These are phyloP conservation scores for Apostasia shenzhenica DNA, from an alignment of 106 monocot genomes.

Conservation along the genomic window DNA sequence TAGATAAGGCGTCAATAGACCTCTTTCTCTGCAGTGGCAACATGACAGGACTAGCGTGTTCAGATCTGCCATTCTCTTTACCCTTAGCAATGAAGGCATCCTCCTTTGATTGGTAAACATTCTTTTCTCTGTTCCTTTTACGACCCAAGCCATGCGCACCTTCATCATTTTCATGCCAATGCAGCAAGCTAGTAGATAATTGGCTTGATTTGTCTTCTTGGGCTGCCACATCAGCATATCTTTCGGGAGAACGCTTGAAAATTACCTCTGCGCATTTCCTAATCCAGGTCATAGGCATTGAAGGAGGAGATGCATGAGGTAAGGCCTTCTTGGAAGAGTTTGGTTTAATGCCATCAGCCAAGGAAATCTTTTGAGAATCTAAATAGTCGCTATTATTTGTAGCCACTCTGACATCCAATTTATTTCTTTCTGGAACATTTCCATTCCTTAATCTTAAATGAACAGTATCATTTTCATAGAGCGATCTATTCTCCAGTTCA, in stretches of 20 bases:
- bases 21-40: conserved; percentile 32
- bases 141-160: conserved; percentile 4
- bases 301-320: conserved; percentile 23
- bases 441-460: conserved; percentile 1
- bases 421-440: not conserved
- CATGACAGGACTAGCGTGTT: conserved; percentile 1
- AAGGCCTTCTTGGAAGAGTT: not conserved
- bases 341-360: not conserved
- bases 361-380: not conserved
- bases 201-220: not conserved
- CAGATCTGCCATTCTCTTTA: conserved; percentile 1
- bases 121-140: not conserved
- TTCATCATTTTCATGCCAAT: conserved; percentile 3
- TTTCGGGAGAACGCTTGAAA: conserved; percentile 49
- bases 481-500: conserved; percentile 52
- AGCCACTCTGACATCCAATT: not conserved
- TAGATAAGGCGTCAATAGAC: conserved; percentile 10
- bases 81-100: not conserved
- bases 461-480: conserved; percentile 10
- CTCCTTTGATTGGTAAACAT: conserved; percentile 6
- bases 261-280: conserved; percentile 56
- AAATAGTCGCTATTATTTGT: not conserved
- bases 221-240: not conserved
- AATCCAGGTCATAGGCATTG: conserved; percentile 53
- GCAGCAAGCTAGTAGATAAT: not conserved